Evolutionary conservation across 345 rosid genomes (phyloP), one percentile per base, ranked within the genome.

Genomic region (Eucalyptus sp.): DNA sequence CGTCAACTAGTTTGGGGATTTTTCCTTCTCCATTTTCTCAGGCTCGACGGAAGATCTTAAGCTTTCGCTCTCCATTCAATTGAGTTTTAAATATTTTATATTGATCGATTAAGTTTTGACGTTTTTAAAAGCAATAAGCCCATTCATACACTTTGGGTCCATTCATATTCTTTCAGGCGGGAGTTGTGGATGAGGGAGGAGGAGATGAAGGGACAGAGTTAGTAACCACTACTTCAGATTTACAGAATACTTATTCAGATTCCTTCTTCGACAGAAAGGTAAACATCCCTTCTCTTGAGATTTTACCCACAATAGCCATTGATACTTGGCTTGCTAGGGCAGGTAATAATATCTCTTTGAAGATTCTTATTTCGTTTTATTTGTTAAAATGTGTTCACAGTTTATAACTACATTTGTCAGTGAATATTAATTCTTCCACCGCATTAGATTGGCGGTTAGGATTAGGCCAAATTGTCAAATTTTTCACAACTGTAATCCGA

Each of bases 21-120:
- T 66, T 15, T 15, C 76, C 41, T 64, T 64, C 76, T 31, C 12
- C 79, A 66, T 15, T 16, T 8, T 15, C 0, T n/a, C 2, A 4
- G 1, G 41, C 79, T 14, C 1, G 0, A 8, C 3, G 1, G 0
- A 15, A 31, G 43, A 66, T 66, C 41, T n/a, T 7, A 54, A n/a
- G 76, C 41, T 66, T n/a, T 66, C 6, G 0, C 18, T 15, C 11
- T 66, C 6, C 31, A 15, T 8, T 4, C 60, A 54, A 54, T 22
- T 54, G 3, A 54, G 2, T 4, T 54, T 4, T 8, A 22, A 58
- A 58, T 58, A 58, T 58, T 24, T 25, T 10, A 25, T 58, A 25
- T 1, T 10, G 22, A 68, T 4, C 1, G 3, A 8, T 68, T 31
- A 8, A 68, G 80, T 68, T 68, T 68, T 16, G 0, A 33, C 0